phyloP scores from a whole-genome alignment of 192 early-diverging fungal species.

The Phlyctochytrium arcticum region DNA sequence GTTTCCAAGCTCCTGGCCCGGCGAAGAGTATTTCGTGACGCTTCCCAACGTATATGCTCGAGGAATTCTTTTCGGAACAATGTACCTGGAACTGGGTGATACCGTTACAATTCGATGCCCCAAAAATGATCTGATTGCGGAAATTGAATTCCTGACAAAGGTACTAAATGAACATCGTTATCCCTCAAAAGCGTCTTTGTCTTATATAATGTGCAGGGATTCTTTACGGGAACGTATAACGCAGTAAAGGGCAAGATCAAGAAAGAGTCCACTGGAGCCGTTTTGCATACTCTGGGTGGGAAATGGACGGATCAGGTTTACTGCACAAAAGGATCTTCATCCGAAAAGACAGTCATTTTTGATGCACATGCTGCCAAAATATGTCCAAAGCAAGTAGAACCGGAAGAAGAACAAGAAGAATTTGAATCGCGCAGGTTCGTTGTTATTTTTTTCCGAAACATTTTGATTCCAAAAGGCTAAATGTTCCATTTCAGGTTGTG shows the following conservation, averaged over 20 bases:
- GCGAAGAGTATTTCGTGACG: slow-evolving; percentile 76
- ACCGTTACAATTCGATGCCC: slow-evolving; percentile 66
- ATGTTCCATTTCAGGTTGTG: too few relatives aligned
- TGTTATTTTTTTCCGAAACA: not conserved
- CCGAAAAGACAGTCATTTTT: slow-evolving; percentile 54
- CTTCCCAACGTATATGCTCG: slow-evolving; percentile 93
- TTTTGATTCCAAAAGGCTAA: too few relatives aligned
- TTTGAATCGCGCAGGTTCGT: slow-evolving; percentile 75
- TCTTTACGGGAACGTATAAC: slow-evolving; percentile 73
- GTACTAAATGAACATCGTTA: slow-evolving; percentile 33
- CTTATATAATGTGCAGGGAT: too few relatives aligned
- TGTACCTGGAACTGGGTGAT: slow-evolving; percentile 92
- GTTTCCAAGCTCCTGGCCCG: slow-evolving; percentile 53
- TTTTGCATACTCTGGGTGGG: slow-evolving; percentile 78
- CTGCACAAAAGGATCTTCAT: slow-evolving; percentile 10
- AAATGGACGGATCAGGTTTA: slow-evolving; percentile 79
- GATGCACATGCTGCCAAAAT: slow-evolving; percentile 65
- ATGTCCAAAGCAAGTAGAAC: slow-evolving; percentile 65
- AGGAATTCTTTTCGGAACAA: slow-evolving; percentile 88
- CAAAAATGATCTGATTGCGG: slow-evolving; percentile 71
- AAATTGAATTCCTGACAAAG: slow-evolving; percentile 89
- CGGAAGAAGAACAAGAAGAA: slow-evolving; percentile 66
- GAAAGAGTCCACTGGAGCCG: slow-evolving; percentile 66
- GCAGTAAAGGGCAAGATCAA: slow-evolving; percentile 80
- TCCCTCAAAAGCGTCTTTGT: not conserved